These are phyloP conservation scores for Rickenella mellea DNA, from an alignment of 768 basidiomycete genomes.

Conservation along the genomic window DNA sequence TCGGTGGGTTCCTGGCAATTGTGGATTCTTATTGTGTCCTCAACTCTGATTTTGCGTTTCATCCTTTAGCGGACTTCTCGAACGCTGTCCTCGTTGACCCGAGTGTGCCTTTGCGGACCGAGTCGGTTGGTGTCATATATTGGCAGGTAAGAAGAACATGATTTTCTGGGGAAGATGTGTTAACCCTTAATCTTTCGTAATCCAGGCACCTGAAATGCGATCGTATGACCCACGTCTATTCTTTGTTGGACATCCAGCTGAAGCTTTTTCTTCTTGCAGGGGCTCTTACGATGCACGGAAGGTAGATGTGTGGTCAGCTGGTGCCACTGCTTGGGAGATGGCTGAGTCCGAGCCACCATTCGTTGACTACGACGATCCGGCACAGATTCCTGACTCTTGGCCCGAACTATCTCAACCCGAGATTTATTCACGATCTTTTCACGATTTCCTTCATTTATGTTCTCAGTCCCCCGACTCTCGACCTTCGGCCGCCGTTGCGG, in stretches of 20 bases:
- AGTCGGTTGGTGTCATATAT: slow-evolving; percentile 62
- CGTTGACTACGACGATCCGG: slow-evolving; percentile 38
- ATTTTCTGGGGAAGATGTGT: neutral
- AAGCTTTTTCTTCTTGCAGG: slow-evolving; percentile 21
- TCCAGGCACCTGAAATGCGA: slow-evolving; percentile 65
- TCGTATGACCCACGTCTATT: slow-evolving; percentile 30
- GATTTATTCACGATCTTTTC: slow-evolving; percentile 57
- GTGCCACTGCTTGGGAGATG: slow-evolving; percentile 79
- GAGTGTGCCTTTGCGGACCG: slow-evolving; percentile 41
- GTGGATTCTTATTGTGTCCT: neutral
- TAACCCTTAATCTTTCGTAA: neutral
- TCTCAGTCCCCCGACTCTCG: slow-evolving; percentile 49
- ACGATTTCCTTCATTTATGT: slow-evolving; percentile 62
- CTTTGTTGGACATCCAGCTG: slow-evolving; percentile 5
- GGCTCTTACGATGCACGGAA: slow-evolving; percentile 66
- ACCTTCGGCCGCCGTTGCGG: slow-evolving; percentile 46
- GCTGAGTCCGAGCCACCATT: slow-evolving; percentile 72
- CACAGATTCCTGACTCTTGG: slow-evolving; percentile 47
- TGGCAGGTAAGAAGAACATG: slow-evolving; percentile 51
- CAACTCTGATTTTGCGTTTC: neutral
- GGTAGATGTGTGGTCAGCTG: slow-evolving; percentile 75
- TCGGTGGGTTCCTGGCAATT: slow-evolving; percentile 38
- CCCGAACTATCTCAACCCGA: slow-evolving; percentile 51
- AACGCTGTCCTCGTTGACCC: slow-evolving; percentile 53
- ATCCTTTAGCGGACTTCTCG: slow-evolving; percentile 66